phyloP scores from a whole-genome alignment of 768 basidiomycete genomes.

The Serendipita sp. region DNA sequence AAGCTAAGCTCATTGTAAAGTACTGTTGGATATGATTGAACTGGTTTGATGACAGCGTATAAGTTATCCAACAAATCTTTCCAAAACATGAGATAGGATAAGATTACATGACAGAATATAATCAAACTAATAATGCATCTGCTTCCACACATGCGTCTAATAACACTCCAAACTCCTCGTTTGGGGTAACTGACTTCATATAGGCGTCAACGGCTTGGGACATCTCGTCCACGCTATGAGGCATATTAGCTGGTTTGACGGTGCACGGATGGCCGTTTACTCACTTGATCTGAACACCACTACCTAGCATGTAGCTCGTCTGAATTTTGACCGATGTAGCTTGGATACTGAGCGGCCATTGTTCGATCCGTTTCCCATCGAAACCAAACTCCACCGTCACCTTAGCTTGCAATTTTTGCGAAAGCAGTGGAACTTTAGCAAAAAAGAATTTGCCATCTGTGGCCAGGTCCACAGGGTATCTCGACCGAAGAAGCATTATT shows the following conservation, averaged over 20 bases:
- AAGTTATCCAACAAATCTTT: no score
- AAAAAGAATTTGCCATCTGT: neutral
- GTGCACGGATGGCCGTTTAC: neutral
- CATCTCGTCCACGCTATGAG: neutral
- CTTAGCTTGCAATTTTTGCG: neutral
- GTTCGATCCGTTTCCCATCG: neutral
- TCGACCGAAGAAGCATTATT: neutral
- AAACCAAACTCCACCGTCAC: neutral
- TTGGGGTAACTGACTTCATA: neutral
- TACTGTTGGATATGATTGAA: no score
- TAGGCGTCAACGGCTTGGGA: neutral
- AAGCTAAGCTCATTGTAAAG: neutral
- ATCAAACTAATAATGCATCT: neutral
- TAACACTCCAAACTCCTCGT: slow-evolving; percentile 1
- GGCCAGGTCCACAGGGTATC: neutral
- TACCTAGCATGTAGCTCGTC: neutral
- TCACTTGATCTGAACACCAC: neutral
- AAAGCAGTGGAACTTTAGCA: neutral
- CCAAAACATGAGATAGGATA: neutral
- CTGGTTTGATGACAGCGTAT: no score
- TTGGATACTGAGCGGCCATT: neutral
- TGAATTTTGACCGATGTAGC: neutral
- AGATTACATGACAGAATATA: neutral
- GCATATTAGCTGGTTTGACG: neutral
- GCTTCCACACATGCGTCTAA: slow-evolving; percentile 2